Evolutionary conservation across 1,284 basidiomycete genomes (phyloP).

Genomic region (Malassezia cuniculi): DNA sequence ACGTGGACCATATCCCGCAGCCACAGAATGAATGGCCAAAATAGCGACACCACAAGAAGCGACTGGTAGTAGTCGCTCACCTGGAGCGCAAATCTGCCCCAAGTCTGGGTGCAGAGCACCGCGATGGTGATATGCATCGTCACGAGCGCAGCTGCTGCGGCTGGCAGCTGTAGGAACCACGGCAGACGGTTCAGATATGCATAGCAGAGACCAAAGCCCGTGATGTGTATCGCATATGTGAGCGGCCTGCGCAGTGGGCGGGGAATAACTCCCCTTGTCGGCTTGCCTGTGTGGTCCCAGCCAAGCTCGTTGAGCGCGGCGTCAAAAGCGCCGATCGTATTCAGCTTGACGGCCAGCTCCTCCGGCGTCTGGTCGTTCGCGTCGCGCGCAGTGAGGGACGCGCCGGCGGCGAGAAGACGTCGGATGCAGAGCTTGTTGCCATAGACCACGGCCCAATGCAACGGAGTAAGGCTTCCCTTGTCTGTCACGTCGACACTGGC

Average conservation of each 20-base stretch:
- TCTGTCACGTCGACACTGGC: constrained; percentile 66
- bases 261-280: not conserved
- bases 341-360: constrained; percentile 84
- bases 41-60: constrained; percentile 48
- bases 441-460: constrained; percentile 98
- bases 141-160: constrained; percentile 67
- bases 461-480: constrained; percentile 68
- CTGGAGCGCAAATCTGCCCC: constrained; percentile 47
- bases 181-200: constrained; percentile 67
- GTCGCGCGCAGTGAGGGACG: constrained; percentile 68
- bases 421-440: constrained; percentile 76
- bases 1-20: not conserved
- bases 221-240: constrained; percentile 66
- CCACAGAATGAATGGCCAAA: not conserved
- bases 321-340: constrained; percentile 68
- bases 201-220: constrained; percentile 71
- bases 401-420: constrained; percentile 69
- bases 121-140: constrained; percentile 69
- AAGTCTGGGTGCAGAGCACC: constrained; percentile 23
- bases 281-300: constrained; percentile 51
- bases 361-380: constrained; percentile 72
- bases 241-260: constrained; percentile 20
- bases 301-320: constrained; percentile 70
- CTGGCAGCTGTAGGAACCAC: constrained; percentile 73
- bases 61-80: constrained; percentile 87